Evolutionary conservation across 2,329 filamentous ascomycete species (phyloP).

Genomic region (Paecilomyces dactylethromorphus): DNA sequence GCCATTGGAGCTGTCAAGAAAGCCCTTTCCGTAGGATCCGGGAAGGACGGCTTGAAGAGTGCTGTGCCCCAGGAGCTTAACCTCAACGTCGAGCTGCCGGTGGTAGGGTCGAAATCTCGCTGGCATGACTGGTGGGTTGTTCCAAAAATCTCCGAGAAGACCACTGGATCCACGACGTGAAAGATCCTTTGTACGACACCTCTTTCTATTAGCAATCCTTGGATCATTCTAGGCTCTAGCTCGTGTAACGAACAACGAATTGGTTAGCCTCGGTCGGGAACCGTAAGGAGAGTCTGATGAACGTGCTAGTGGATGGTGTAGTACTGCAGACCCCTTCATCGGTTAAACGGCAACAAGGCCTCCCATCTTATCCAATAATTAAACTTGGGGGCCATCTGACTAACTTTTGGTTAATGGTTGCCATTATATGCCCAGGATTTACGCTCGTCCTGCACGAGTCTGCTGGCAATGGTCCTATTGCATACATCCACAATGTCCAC

Average conservation of each 20-base stretch:
- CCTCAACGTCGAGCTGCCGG: constrained; percentile 30
- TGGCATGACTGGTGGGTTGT: constrained; percentile 43
- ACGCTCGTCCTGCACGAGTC: background rate
- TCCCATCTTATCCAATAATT: background rate
- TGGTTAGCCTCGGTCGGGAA: background rate
- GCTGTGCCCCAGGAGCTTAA: constrained; percentile 11
- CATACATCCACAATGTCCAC: background rate
- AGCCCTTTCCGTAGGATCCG: constrained; percentile 36
- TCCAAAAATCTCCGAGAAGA: constrained; percentile 26
- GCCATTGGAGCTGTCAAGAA: constrained; percentile 57
- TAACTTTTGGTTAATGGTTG: background rate
- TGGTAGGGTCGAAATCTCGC: constrained; percentile 30
- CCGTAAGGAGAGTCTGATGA: background rate
- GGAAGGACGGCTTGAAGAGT: background rate
- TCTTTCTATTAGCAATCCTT: background rate
- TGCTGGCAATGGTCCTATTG: background rate
- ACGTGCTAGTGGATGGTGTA: background rate
- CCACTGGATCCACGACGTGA: background rate
- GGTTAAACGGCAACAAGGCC: background rate
- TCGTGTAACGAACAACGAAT: background rate
- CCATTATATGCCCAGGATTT: background rate
- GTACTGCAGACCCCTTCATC: background rate
- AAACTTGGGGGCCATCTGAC: background rate
- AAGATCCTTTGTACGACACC: background rate
- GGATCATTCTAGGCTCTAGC: background rate